Percentiles rank a stretch among this genome's conserved stretches.
These are phyloP conservation scores for Dendrobium chrysotoxum DNA, from an alignment of 106 monocot species.

Conservation along the genomic window DNA sequence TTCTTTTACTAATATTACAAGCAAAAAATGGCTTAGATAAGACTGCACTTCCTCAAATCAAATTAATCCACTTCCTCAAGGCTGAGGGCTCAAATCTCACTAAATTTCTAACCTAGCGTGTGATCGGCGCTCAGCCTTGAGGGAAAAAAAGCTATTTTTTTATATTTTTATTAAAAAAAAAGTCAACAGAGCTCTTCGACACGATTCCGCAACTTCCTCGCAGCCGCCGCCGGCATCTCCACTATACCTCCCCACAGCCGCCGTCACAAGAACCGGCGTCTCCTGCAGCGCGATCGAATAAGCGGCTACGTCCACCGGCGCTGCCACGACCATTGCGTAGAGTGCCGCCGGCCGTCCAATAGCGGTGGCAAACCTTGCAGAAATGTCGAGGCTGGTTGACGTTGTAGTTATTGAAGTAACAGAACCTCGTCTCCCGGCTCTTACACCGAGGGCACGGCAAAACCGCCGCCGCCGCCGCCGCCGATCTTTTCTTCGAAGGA, in stretches of 20 bases:
- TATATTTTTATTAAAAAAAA: background rate
- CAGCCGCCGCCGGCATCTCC: background rate
- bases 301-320: background rate
- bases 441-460: conserved; percentile 40
- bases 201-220: background rate
- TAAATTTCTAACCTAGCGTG: no score
- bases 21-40: no score
- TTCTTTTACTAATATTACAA: no score
- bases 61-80: no score
- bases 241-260: background rate
- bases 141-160: no score
- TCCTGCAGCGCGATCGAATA: background rate
- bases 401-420: conserved; percentile 12
- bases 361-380: conserved; percentile 55
- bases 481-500: background rate
- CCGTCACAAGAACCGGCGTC: background rate
- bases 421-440: conserved; percentile 37
- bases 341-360: conserved; percentile 59
- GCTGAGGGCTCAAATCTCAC: no score
- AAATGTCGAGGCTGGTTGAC: conserved; percentile 57
- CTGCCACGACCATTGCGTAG: conserved; percentile 37
- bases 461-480: conserved; percentile 9
- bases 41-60: no score
- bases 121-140: no score
- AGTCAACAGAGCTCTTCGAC: background rate